These are phyloP conservation scores for Penstemon eatonii DNA, from an alignment of 257 asterid species.

Conservation along the genomic window DNA sequence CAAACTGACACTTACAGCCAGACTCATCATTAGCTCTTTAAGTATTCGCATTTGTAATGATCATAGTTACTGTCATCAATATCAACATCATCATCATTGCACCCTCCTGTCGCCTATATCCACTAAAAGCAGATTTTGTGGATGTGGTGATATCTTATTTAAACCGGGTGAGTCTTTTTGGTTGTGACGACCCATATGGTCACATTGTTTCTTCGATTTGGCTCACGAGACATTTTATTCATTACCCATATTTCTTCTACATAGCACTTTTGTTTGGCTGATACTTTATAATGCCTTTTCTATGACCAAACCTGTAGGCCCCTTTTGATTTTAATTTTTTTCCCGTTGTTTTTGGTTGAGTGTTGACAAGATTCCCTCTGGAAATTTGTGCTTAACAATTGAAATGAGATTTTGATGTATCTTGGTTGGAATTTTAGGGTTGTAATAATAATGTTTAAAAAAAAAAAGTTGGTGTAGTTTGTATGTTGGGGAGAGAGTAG, in stretches of 20 bases:
- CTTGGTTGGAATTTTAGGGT: too few relatives aligned
- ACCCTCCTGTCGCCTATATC: slow-evolving; percentile 12
- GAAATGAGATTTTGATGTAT: too few relatives aligned
- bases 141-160: slow-evolving; percentile 22
- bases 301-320: not conserved
- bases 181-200: slow-evolving; percentile 1
- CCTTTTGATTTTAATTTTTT: too few relatives aligned
- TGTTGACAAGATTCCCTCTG: too few relatives aligned
- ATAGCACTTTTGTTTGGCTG: not conserved
- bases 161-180: not conserved
- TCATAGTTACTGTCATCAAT: slow-evolving; percentile 12
- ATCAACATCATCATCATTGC: slow-evolving; percentile 3
- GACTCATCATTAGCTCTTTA: not conserved
- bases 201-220: slow-evolving; percentile 1
- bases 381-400: too few relatives aligned
- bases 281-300: not conserved
- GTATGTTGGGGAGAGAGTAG: too few relatives aligned
- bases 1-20: too few relatives aligned
- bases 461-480: too few relatives aligned
- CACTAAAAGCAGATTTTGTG: slow-evolving; percentile 7
- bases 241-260: not conserved
- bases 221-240: slow-evolving; percentile 6
- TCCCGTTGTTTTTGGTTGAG: too few relatives aligned
- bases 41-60: not conserved
- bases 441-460: too few relatives aligned